Base-by-base conservation (phyloP, 179 eudicot genomes). In the Silene noctiflora region DNA sequence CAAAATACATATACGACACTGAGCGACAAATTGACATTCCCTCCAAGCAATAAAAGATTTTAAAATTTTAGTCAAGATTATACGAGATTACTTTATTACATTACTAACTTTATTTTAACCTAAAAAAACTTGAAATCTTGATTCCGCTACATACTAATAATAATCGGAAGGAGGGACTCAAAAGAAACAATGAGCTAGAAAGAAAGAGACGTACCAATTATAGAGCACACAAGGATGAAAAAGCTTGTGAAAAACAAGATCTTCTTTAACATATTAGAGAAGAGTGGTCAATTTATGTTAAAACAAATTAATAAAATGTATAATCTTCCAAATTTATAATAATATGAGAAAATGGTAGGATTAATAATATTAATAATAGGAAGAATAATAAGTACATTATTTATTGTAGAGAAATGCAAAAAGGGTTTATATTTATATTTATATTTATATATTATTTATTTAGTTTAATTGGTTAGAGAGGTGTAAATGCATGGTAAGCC, bases 401-500 rank as follows among this genome's bases (percentile, higher is more conserved):
- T 51, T 39, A 39, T 39, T 1, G 13, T 63, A 59, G n/a, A 5
- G 77, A 5, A 61, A 39, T 20, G 13, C 14, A 42, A 44, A 24
- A 46, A 11, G 44, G 44, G 17, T 51, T 51, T 51, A 7, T 46
- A 46, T 46, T 10, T 46, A 10, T 51, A 51, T 6, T 51, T 27
- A n/a, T 27, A 27, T 27, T 27, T 1, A 27, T 27, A 27, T 27
- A 1, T 12, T 51, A 51, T 44, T 17, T 13, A 25, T 6, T 22
- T 42, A 1, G 4, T 72, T 25, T 17, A 33, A 24, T 25, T 71
- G 0, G 35, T 53, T 16, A 55, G 19, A 21, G 35, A 58, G 51
- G 35, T 44, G 21, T 39, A 60, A 74, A 74, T 74, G 77, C 33
- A 14, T 2, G 59, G 77, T 44, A 74, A 24, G 69, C 53, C 25